Conservation (phyloP, 805 yeast species). For the Millerago galiae region DNA sequence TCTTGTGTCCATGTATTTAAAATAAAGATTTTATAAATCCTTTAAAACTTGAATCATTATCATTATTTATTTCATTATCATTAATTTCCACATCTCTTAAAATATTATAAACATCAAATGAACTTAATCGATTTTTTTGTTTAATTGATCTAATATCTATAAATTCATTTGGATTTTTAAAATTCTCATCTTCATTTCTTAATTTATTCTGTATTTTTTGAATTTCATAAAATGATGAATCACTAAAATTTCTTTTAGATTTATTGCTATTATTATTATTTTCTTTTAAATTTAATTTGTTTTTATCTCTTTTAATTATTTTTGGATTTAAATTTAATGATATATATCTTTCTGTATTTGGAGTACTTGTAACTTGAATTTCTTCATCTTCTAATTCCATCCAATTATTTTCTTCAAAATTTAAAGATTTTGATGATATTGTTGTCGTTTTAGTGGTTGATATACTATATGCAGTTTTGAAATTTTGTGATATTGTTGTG, state of each 20-base stretch:
- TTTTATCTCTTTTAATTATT: conserved; percentile 4
- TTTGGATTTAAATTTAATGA: conserved; percentile 20
- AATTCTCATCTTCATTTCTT: conserved; percentile 1
- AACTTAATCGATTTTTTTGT: conserved; percentile 14
- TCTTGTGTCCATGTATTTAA: not conserved
- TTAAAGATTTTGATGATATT: conserved; percentile 19
- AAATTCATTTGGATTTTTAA: conserved; percentile 1
- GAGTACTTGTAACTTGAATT: conserved; percentile 14
- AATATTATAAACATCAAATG: conserved; percentile 21
- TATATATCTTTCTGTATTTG: conserved; percentile 19
- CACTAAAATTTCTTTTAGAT: conserved; percentile 7
- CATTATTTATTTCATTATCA: not conserved
- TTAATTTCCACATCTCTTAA: conserved; percentile 10
- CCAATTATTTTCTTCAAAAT: conserved; percentile 35
- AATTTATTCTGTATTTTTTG: conserved; percentile 7
- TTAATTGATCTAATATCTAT: conserved; percentile 5
- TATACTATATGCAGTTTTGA: conserved; percentile 1
- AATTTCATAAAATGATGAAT: conserved; percentile 6
- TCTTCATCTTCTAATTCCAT: conserved; percentile 38
- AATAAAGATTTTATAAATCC: conserved; percentile 19
- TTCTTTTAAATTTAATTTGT: not conserved
- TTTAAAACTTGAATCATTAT: conserved; percentile 12
- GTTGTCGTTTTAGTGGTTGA: conserved; percentile 1
- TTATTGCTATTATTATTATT: not conserved
- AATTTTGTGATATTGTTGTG: not conserved